These are phyloP conservation scores for Brettanomyces bruxellensis DNA, from an alignment of 805 yeast genomes.

Conservation along the genomic window DNA sequence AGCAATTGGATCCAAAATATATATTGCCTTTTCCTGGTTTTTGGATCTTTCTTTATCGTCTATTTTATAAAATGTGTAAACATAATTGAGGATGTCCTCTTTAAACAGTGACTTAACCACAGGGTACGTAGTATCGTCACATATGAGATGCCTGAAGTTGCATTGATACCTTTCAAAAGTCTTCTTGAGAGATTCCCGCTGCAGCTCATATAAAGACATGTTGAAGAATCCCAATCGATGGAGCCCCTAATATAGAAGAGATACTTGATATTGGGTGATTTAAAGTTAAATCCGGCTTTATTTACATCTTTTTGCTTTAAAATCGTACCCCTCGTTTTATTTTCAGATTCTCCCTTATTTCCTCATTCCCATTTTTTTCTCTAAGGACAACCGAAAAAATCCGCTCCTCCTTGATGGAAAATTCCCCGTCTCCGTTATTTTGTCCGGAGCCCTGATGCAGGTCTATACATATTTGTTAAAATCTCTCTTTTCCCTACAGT, in stretches of 20 bases:
- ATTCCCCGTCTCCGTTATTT: too few species aligned
- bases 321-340: too few species aligned
- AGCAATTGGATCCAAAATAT: constrained; percentile 59
- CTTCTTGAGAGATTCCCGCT: constrained; percentile 13
- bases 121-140: constrained; percentile 21
- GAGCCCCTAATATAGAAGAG: background rate
- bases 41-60: constrained; percentile 22
- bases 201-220: constrained; percentile 21
- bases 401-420: too few species aligned
- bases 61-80: constrained; percentile 21
- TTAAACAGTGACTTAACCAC: constrained; percentile 17
- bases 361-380: too few species aligned
- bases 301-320: background rate
- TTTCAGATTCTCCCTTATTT: too few species aligned
- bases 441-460: too few species aligned
- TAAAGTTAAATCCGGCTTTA: background rate
- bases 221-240: background rate
- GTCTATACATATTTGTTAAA: too few species aligned
- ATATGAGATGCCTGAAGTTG: constrained; percentile 22
- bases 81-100: constrained; percentile 21
- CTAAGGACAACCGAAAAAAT: too few species aligned
- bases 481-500: too few species aligned
- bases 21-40: constrained; percentile 54
- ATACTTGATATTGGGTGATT: background rate
- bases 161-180: constrained; percentile 11